These are phyloP conservation scores for Mariannaea elegans DNA, from an alignment of 2,329 filamentous ascomycete species.

Conservation along the genomic window DNA sequence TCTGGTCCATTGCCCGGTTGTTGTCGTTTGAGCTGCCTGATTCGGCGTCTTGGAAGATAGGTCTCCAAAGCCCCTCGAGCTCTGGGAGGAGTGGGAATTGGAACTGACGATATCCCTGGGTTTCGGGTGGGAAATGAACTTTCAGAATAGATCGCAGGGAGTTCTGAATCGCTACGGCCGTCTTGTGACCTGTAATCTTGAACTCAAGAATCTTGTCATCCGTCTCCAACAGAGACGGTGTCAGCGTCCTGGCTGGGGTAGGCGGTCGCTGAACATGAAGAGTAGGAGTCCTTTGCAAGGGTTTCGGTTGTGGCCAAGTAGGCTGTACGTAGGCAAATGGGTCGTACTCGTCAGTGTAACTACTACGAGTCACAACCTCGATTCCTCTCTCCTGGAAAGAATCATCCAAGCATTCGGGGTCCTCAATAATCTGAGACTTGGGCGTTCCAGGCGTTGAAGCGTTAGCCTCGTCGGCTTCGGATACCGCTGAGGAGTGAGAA, in stretches of 20 bases:
- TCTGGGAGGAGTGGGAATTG: constrained; percentile 59
- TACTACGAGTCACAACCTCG: constrained; percentile 22
- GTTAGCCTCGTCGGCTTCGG: constrained; percentile 30
- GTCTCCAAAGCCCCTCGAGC: constrained; percentile 61
- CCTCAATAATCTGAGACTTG: constrained; percentile 25
- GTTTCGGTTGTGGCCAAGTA: constrained; percentile 36
- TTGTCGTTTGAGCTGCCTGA: constrained; percentile 41
- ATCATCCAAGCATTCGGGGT: constrained; percentile 17
- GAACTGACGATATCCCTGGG: constrained; percentile 58
- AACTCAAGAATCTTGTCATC: constrained; percentile 58
- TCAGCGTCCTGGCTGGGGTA: constrained; percentile 55
- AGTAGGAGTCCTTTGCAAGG: constrained; percentile 26
- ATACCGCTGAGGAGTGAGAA: constrained; percentile 33
- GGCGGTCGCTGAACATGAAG: constrained; percentile 48
- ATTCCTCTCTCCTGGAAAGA: constrained; percentile 25
- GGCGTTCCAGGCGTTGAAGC: constrained; percentile 40
- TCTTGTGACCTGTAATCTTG: constrained; percentile 50
- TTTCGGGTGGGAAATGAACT: constrained; percentile 58
- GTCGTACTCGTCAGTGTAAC: constrained; percentile 53
- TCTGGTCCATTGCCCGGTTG: constrained; percentile 60
- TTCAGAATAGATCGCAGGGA: constrained; percentile 62
- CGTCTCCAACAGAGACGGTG: constrained; percentile 42
- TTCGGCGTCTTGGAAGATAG: constrained; percentile 55
- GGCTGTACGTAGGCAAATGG: constrained; percentile 52
- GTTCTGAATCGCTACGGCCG: constrained; percentile 65